Conservation (phyloP, 805 yeast species). For the Tetrapisispora fleetii region DNA sequence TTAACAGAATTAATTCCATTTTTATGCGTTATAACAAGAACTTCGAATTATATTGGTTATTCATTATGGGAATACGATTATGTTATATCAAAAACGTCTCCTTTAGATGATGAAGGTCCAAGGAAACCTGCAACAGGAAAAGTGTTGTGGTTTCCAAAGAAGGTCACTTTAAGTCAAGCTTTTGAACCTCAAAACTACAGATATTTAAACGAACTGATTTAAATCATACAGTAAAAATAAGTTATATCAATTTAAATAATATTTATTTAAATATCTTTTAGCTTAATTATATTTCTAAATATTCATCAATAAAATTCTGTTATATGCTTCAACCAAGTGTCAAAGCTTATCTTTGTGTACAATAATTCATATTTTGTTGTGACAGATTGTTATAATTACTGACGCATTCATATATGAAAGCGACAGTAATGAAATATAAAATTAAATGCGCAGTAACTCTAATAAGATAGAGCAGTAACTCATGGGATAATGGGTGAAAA, state of each 20-base stretch:
- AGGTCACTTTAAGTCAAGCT: not conserved
- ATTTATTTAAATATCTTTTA: not conserved
- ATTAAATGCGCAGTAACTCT: not conserved
- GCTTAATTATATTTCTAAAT: not conserved
- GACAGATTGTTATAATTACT: not conserved
- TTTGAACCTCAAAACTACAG: not conserved
- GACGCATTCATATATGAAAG: not conserved
- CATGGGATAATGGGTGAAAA: not conserved
- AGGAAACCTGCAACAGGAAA: not conserved
- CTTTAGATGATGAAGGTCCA: not conserved
- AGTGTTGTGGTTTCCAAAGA: not conserved
- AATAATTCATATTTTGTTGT: not conserved
- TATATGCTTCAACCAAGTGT: not conserved
- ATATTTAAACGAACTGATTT: not conserved
- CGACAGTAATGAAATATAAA: not conserved
- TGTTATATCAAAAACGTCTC: not conserved
- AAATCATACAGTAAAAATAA: not conserved
- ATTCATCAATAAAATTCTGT: not conserved
- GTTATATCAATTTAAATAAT: not conserved
- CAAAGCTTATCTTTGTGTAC: not conserved
- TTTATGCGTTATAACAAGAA: not conserved
- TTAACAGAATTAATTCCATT: slow-evolving; percentile 1
- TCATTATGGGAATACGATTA: slow-evolving; percentile 2
- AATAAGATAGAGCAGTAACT: not conserved
- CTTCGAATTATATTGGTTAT: not conserved